phyloP scores from a whole-genome alignment of 768 basidiomycete species.

The Mycena haematopus region DNA sequence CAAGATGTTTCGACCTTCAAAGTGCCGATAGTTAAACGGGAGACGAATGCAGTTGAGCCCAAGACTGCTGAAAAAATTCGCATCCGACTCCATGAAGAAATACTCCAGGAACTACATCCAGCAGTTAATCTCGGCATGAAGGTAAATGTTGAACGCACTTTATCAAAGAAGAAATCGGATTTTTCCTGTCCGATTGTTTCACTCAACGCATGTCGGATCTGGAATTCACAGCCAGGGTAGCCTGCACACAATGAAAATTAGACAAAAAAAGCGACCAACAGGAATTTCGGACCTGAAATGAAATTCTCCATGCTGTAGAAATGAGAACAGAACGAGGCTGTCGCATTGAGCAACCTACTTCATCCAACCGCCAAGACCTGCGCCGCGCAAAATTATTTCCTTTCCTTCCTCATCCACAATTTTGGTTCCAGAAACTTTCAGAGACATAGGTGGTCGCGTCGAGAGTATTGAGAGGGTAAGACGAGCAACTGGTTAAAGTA shows the following conservation, averaged over 20 bases:
- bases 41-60: conserved; percentile 83
- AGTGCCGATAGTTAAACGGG: conserved; percentile 77
- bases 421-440: conserved; percentile 64
- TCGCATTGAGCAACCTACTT: conserved; percentile 58
- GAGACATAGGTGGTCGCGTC: conserved; percentile 47
- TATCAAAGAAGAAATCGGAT: conserved; percentile 84
- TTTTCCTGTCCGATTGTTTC: conserved; percentile 69
- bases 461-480: neutral
- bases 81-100: conserved; percentile 81
- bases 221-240: conserved; percentile 82
- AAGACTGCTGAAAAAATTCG: conserved; percentile 76
- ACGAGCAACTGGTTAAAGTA: conserved; percentile 7
- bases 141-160: conserved; percentile 46
- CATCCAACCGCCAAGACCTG: conserved; percentile 85
- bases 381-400: conserved; percentile 69
- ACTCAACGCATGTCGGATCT: conserved; percentile 75
- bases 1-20: conserved; percentile 52
- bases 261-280: neutral
- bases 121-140: neutral
- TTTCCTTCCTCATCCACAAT: conserved; percentile 62
- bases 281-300: conserved; percentile 61
- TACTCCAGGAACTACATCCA: conserved; percentile 73
- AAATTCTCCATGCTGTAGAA: conserved; percentile 75
- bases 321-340: conserved; percentile 6
- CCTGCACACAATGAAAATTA: conserved; percentile 41